Conservation (phyloP, 345 rosid species). For the Zanthoxylum bungeanum region DNA sequence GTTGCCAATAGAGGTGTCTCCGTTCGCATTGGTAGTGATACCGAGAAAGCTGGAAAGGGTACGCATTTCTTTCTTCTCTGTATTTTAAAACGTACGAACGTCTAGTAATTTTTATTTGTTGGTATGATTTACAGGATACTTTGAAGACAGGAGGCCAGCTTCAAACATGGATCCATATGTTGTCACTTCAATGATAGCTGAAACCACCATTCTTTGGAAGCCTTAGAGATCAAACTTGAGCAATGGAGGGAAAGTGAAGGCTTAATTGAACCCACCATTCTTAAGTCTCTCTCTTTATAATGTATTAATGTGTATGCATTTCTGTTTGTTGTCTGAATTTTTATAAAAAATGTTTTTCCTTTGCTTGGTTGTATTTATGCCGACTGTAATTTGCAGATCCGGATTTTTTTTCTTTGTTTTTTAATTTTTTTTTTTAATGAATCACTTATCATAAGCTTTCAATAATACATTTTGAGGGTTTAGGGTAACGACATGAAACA, state of each 20-base stretch:
- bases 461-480: no score
- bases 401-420: no score
- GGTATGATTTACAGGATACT: conserved; percentile 51
- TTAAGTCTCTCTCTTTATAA: not conserved
- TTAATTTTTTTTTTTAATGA: no score
- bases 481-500: no score
- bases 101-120: no score
- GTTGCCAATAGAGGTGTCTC: conserved; percentile 90
- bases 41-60: conserved; percentile 69
- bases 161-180: conserved; percentile 93
- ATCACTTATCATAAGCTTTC: no score
- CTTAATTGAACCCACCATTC: not conserved
- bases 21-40: conserved; percentile 72
- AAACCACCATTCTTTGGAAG: conserved; percentile 67
- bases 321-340: not conserved
- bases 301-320: not conserved
- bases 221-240: conserved; percentile 20
- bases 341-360: no score
- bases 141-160: conserved; percentile 87
- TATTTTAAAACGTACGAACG: no score
- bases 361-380: not conserved
- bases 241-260: no score
- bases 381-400: no score
- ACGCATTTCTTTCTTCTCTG: not conserved
- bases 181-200: conserved; percentile 83